Percentiles rank a stretch among this genome's conserved stretches.
Evolutionary conservation across 768 basidiomycete genomes (phyloP).

Genomic region (Mycena polygramma): DNA sequence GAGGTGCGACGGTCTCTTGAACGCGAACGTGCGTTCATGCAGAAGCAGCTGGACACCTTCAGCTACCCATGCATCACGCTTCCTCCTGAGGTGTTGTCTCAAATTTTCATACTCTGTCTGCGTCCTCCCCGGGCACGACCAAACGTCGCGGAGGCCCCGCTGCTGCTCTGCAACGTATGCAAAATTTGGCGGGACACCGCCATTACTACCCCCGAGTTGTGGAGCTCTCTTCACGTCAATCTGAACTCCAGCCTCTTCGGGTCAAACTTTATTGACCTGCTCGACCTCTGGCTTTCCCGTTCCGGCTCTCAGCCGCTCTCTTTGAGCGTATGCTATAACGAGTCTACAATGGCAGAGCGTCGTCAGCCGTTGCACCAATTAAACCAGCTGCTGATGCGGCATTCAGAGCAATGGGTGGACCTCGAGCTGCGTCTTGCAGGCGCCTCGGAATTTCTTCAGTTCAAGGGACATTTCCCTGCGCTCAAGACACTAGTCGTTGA

Average conservation of each 20-base stretch:
- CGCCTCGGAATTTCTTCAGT: constrained; percentile 5
- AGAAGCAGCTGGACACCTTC: constrained; percentile 12
- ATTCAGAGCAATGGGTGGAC: constrained; percentile 13
- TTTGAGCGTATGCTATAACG: constrained; percentile 20
- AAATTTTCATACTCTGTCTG: constrained; percentile 16
- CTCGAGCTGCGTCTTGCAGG: constrained; percentile 9
- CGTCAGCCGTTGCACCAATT: not conserved
- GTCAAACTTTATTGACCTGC: constrained; percentile 9
- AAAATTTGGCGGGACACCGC: constrained; percentile 16
- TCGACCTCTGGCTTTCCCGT: constrained; percentile 24
- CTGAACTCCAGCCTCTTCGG: constrained; percentile 24
- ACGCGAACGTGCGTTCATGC: constrained; percentile 3
- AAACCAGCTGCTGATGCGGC: constrained; percentile 4
- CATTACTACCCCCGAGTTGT: constrained; percentile 5
- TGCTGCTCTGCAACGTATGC: constrained; percentile 18
- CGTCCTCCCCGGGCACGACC: constrained; percentile 10
- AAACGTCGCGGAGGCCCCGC: constrained; percentile 17
- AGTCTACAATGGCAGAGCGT: constrained; percentile 11
- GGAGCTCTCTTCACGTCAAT: constrained; percentile 14
- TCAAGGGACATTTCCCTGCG: constrained; percentile 11
- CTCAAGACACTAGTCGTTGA: constrained; percentile 1
- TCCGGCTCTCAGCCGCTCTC: constrained; percentile 20
- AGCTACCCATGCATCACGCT: constrained; percentile 14
- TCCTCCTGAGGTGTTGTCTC: constrained; percentile 15
- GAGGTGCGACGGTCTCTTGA: constrained; percentile 6